Evolutionary conservation across 148 eudicot genomes (phyloP), one percentile per base, ranked within the genome.

Genomic region (Rhododendron kiyosumense): DNA sequence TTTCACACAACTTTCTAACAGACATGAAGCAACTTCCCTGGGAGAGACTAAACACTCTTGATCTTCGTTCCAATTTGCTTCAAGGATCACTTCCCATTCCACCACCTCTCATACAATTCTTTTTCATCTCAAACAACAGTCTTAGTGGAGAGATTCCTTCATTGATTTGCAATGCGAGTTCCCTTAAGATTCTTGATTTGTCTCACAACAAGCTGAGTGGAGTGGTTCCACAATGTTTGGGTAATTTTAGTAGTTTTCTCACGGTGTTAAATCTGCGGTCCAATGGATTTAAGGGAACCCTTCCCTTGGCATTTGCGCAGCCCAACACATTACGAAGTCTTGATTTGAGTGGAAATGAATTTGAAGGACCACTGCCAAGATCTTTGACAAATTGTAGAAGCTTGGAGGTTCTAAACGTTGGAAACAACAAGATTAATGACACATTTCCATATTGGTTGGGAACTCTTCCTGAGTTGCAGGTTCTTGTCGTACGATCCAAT

Each of bases 121-220:
- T 54, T 54, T 15, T 81, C 43, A 52, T 54, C 26, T 81, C 83
- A 6, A 36, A 54, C 12, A 81, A 54, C 22, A 30, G 24, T 15
- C 30, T 81, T 0, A 85, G 82, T 11, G 93, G 94, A 38, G 88
- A 88, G 69, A 85, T 93, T 41, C 93, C 95, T 13, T 14, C 20
- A 52, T 14, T 15, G 57, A 52, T 52, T 52, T 52, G 57, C 18
- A 13, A 52, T 2, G 0, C 88, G 65, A 80, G 73, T 11, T 63
- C 85, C 79, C 86, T 91, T 43, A 10, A 34, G 30, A 49, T 84
- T 32, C 85, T 89, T 61, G 90, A 86, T 38, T 45, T 89, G 71
- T 76, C 84, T 18, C 83, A 86, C 46, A 88, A 91, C 73, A 59
- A 24, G 4, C 71, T 91, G 69, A 77, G 86, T 10, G 91, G 90